Evolutionary conservation across 1,139 yeast genomes (phyloP).

Genomic region (Zygoascus sp.): DNA sequence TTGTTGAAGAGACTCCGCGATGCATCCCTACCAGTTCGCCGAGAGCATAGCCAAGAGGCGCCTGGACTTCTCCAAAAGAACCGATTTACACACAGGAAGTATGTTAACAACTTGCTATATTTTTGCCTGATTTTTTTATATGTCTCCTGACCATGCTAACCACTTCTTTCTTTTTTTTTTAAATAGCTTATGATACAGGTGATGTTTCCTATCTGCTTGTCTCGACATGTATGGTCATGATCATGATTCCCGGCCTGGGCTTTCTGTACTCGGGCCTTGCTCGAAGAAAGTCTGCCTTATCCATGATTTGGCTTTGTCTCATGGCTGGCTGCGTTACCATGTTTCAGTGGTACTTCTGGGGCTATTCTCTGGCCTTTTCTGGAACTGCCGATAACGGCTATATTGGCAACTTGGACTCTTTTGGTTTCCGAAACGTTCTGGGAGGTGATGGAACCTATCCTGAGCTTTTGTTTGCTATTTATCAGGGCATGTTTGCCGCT

Average conservation of each 20-base stretch:
- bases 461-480: slow-evolving; percentile 75
- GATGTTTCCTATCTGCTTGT: slow-evolving; percentile 47
- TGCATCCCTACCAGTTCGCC: slow-evolving; percentile 22
- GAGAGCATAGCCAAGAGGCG: slow-evolving; percentile 14
- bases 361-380: slow-evolving; percentile 86
- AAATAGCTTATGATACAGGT: slow-evolving; percentile 43
- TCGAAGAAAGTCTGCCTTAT: slow-evolving; percentile 82
- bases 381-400: slow-evolving; percentile 68
- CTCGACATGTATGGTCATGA: slow-evolving; percentile 71
- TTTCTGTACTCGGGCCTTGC: slow-evolving; percentile 91
- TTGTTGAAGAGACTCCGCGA: neutral
- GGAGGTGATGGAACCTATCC: slow-evolving; percentile 59
- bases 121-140: neutral
- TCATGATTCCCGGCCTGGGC: slow-evolving; percentile 95
- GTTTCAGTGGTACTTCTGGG: slow-evolving; percentile 98
- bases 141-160: no score
- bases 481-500: slow-evolving; percentile 87
- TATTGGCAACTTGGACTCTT: slow-evolving; percentile 78
- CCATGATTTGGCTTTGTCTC: slow-evolving; percentile 78
- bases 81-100: neutral
- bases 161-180: neutral
- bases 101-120: neutral
- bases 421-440: slow-evolving; percentile 72
- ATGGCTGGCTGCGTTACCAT: slow-evolving; percentile 75
- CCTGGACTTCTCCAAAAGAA: slow-evolving; percentile 1